phyloP scores from a whole-genome alignment of 2,329 filamentous ascomycete species.

The Diaporthe humulicola region DNA sequence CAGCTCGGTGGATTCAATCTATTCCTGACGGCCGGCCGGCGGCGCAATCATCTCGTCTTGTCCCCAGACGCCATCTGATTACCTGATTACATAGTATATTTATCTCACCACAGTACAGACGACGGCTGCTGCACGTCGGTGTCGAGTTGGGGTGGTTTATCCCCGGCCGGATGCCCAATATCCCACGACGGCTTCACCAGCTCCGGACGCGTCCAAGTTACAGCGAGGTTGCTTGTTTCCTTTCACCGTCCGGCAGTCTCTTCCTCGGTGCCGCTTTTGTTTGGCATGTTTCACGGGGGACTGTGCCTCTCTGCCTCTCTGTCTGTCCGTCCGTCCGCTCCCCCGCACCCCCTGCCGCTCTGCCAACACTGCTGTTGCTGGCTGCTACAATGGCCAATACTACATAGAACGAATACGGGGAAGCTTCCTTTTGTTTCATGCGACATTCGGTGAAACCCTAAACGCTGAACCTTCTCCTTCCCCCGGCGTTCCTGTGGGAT shows the following conservation, averaged over 20 bases:
- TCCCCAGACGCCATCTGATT: conserved; percentile 19
- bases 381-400: not conserved
- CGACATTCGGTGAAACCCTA: conserved; percentile 8
- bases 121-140: conserved; percentile 9
- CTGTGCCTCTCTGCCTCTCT: not conserved
- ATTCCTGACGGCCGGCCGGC: conserved; percentile 15
- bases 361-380: not conserved
- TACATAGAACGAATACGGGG: not conserved
- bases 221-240: not conserved
- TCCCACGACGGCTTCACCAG: not conserved
- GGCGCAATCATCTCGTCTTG: conserved; percentile 16
- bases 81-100: not conserved
- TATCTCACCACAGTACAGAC: not conserved
- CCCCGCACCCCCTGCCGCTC: not conserved
- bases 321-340: not conserved
- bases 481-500: not conserved
- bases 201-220: not conserved
- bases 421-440: conserved; percentile 19
- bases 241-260: not conserved
- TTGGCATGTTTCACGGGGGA: conserved; percentile 11
- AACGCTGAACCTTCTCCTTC: not conserved
- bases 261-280: not conserved
- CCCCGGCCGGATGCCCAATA: not conserved
- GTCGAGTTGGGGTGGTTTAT: not conserved
- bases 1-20: conserved; percentile 18